Base-by-base conservation (phyloP, 441 rosid species). In the Euphorbia corollata region DNA sequence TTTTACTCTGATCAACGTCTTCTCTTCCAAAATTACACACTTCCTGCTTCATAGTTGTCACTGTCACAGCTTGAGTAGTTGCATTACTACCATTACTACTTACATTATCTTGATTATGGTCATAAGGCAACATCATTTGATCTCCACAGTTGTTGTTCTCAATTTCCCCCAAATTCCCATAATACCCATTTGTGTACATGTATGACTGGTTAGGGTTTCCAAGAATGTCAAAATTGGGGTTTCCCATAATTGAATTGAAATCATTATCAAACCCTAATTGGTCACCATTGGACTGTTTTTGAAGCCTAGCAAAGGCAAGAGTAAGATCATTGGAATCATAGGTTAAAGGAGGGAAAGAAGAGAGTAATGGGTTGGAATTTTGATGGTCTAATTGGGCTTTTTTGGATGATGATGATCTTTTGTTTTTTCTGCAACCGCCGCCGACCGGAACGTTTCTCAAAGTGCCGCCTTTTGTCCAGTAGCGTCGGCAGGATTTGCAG, bases 401-500 rank as follows among this genome's bases (percentile, higher is more conserved):
- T 74, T 80, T 80, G 30, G 89, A 82, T 12, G 85, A 75, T 32
- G 87, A 74, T 2, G 95, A 78, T 64, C 95, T 75, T 4, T 27
- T 27, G 32, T 27, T 27, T 4, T 27, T 27, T 27, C 32, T 27
- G 4, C 32, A 27, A 4, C 32, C 32, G 4, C 32, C 32, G 32
- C 32, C 32, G 4, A 27, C 32, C 2, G 32, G 32, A 4, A 27
- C 4, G 32, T 27, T 27, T 4, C 32, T 27, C 4, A 27, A 27
- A 27, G 32, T 27, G 32, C 32, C 32, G 32, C 32, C 32, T 27
- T 27, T 89, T 75, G 83, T 91, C 98, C 98, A 92, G 60, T 92
- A 92, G 74, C 98, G 79, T 50, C 96, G 73, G 79, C 98, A 92
- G 18, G 95, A 80, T 77, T 92, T 92, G 86, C 98, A 92, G 56